phyloP scores from a whole-genome alignment of 768 basidiomycete genomes.

The Tricholoma bakamatsutake region DNA sequence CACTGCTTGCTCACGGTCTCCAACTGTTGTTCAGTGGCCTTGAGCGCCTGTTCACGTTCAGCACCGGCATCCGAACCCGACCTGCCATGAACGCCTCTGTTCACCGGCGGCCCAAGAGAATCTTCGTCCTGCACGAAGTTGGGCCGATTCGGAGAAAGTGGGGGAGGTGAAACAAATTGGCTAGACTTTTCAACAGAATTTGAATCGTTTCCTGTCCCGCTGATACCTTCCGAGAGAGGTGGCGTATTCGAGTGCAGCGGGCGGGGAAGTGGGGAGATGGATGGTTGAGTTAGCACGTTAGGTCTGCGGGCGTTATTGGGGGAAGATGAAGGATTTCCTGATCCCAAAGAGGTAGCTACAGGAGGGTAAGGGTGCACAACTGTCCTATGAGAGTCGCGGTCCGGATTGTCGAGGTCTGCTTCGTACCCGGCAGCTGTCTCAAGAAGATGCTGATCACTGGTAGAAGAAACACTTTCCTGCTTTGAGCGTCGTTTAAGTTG shows the following conservation, averaged over 20 bases:
- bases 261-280: conserved; percentile 30
- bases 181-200: background rate
- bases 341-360: conserved; percentile 12
- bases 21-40: conserved; percentile 31
- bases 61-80: conserved; percentile 47
- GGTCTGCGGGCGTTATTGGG: conserved; percentile 33
- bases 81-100: conserved; percentile 31
- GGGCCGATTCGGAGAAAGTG: conserved; percentile 39
- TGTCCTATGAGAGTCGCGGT: conserved; percentile 39
- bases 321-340: conserved; percentile 27
- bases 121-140: conserved; percentile 35
- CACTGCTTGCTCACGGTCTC: conserved; percentile 26
- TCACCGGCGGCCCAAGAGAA: conserved; percentile 26
- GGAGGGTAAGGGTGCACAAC: conserved; percentile 36
- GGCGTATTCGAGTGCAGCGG: conserved; percentile 27
- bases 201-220: background rate
- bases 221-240: conserved; percentile 22
- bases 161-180: conserved; percentile 30
- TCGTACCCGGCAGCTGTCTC: conserved; percentile 63
- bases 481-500: conserved; percentile 48
- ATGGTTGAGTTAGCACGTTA: conserved; percentile 26
- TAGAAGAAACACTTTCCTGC: conserved; percentile 67
- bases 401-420: conserved; percentile 59
- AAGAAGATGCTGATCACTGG: conserved; percentile 50
- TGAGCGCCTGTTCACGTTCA: conserved; percentile 40